Conservation (phyloP, 805 yeast species). For the Zygosaccharomyces rouxii region DNA sequence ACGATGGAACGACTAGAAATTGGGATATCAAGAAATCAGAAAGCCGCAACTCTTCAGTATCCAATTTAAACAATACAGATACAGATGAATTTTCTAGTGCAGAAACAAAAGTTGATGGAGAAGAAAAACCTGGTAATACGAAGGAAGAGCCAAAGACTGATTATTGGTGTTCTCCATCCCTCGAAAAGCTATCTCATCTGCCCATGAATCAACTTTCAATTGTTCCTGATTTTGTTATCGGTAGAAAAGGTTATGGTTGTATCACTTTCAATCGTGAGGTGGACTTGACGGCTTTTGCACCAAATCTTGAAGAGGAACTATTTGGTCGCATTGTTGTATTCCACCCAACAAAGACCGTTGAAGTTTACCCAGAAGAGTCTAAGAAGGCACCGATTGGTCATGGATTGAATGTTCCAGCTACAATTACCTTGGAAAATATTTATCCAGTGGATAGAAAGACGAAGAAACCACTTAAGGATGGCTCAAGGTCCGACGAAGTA, state of each 20-base stretch:
- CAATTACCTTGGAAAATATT: conserved; percentile 59
- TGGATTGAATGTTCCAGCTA: conserved; percentile 75
- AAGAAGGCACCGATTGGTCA: conserved; percentile 57
- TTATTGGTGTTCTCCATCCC: conserved; percentile 72
- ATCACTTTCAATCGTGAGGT: conserved; percentile 63
- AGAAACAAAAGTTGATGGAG: neutral
- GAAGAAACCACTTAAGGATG: conserved; percentile 26
- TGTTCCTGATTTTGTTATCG: conserved; percentile 62
- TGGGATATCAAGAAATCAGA: neutral
- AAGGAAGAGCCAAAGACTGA: conserved; percentile 27
- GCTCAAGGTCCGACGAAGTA: conserved; percentile 40
- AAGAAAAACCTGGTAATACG: neutral
- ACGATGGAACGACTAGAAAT: neutral
- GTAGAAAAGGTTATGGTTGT: conserved; percentile 64
- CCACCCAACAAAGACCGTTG: conserved; percentile 45
- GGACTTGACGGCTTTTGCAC: conserved; percentile 54
- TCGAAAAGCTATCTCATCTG: conserved; percentile 43
- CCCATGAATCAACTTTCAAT: conserved; percentile 46
- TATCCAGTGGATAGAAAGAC: conserved; percentile 43
- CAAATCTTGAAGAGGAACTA: conserved; percentile 34
- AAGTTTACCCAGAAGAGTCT: conserved; percentile 56
- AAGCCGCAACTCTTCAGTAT: neutral
- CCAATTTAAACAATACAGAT: neutral
- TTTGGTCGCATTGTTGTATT: conserved; percentile 46
- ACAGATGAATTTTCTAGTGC: neutral